Conservation (phyloP, 2,329 filamentous ascomycete genomes). For the Xylaria sp. region DNA sequence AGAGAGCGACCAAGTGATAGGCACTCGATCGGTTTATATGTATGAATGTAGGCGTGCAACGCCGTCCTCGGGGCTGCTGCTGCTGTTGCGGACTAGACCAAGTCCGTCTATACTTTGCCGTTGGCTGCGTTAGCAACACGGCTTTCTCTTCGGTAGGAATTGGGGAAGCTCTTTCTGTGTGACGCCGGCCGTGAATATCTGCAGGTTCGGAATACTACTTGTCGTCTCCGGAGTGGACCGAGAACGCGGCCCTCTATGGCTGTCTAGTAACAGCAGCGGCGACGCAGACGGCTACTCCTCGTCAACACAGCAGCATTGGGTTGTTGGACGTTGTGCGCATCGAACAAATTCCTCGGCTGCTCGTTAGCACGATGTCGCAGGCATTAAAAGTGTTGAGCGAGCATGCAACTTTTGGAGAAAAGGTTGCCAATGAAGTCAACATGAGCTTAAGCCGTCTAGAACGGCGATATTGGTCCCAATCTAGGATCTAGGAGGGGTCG, state of each 20-base stretch:
- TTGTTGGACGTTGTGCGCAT: constrained; percentile 34
- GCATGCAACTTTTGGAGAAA: neutral
- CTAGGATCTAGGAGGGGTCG: constrained; percentile 11
- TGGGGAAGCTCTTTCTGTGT: neutral
- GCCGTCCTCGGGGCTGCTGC: no score
- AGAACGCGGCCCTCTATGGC: constrained; percentile 34
- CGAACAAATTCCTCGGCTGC: neutral
- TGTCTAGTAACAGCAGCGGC: constrained; percentile 52
- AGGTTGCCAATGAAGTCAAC: neutral
- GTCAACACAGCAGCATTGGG: constrained; percentile 40
- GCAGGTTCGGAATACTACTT: constrained; percentile 8
- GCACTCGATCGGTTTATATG: neutral
- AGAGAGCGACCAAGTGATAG: neutral
- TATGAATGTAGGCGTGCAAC: neutral
- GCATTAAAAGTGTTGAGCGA: constrained; percentile 6
- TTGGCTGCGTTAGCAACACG: constrained; percentile 7
- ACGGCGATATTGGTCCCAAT: constrained; percentile 43
- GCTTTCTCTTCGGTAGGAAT: neutral
- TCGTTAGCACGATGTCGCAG: neutral
- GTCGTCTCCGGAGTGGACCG: constrained; percentile 4
- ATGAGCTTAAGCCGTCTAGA: constrained; percentile 45
- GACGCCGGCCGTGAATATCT: neutral
- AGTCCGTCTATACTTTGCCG: neutral
- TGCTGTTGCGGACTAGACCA: neutral
- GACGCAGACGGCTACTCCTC: constrained; percentile 26